phyloP scores from a whole-genome alignment of 73 alveolate genomes.

The Vitrella brassicaformis region DNA sequence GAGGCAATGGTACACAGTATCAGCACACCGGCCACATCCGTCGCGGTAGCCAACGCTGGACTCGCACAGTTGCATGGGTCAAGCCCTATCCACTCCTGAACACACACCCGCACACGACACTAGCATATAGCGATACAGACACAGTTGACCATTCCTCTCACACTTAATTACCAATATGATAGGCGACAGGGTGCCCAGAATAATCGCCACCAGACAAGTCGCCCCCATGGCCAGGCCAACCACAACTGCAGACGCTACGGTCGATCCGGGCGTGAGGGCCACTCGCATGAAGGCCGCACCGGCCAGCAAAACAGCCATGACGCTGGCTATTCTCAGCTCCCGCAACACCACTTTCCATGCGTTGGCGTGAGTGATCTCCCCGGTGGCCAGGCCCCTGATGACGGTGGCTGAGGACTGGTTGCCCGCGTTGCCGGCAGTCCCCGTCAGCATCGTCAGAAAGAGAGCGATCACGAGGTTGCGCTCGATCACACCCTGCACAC shows the following conservation, averaged over 20 bases:
- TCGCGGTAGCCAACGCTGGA: not conserved
- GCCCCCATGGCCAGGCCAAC: not conserved
- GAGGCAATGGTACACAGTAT: too few relatives aligned
- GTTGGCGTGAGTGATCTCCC: not conserved
- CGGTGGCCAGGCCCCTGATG: not conserved
- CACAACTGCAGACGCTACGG: not conserved
- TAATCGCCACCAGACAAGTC: not conserved
- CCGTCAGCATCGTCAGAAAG: not conserved
- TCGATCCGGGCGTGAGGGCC: not conserved
- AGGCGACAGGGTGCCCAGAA: not conserved
- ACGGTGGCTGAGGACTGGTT: not conserved
- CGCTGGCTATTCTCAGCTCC: not conserved
- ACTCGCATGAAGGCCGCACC: not conserved
- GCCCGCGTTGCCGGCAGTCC: not conserved
- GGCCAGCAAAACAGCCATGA: not conserved
- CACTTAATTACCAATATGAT: not conserved
- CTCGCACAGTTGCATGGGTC: not conserved
- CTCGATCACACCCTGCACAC: not conserved
- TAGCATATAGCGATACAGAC: not conserved
- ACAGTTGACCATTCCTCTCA: not conserved
- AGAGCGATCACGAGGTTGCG: not conserved
- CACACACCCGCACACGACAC: not conserved
- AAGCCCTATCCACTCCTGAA: not conserved
- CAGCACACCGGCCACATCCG: not conserved
- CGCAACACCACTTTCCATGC: not conserved